These are phyloP conservation scores for Yamadazyma phyllophila DNA, from an alignment of 805 yeast species.

Conservation along the genomic window DNA sequence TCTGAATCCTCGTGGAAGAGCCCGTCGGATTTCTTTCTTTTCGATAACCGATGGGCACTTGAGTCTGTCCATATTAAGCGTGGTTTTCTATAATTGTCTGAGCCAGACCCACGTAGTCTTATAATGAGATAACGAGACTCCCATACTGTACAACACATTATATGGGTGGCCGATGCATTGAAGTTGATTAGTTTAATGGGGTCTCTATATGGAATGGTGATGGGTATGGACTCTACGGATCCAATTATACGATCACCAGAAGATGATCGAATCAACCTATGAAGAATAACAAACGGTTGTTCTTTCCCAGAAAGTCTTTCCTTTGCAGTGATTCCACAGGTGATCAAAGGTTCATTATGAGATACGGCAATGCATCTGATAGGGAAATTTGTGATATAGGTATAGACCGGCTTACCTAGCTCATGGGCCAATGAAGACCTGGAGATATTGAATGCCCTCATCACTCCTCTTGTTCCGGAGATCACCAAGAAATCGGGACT, in stretches of 20 bases:
- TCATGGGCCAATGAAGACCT: conserved; percentile 22
- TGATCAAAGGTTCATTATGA: conserved; percentile 60
- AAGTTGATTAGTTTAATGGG: conserved; percentile 75
- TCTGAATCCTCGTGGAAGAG: conserved; percentile 14
- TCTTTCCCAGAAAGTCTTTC: conserved; percentile 67
- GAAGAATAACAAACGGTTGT: conserved; percentile 72
- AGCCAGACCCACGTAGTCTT: conserved; percentile 53
- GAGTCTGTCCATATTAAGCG: conserved; percentile 39
- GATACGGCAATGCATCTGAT: conserved; percentile 77
- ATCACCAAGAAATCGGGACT: conserved; percentile 61
- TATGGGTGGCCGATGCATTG: conserved; percentile 65
- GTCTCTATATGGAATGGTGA: conserved; percentile 83
- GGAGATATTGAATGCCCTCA: conserved; percentile 60
- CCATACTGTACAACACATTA: conserved; percentile 73
- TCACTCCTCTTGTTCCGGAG: conserved; percentile 69
- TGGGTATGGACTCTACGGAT: conserved; percentile 58
- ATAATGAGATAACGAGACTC: conserved; percentile 81
- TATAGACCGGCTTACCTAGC: conserved; percentile 63
- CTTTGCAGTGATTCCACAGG: conserved; percentile 80
- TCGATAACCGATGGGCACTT: conserved; percentile 13
- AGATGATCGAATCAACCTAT: conserved; percentile 27
- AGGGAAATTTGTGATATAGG: conserved; percentile 68
- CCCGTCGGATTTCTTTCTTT: conserved; percentile 16
- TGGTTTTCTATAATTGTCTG: conserved; percentile 35
- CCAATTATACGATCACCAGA: conserved; percentile 13